Evolutionary conservation across 371 early-diverging fungal genomes (phyloP).

Genomic region (Mortierella polycephala): DNA sequence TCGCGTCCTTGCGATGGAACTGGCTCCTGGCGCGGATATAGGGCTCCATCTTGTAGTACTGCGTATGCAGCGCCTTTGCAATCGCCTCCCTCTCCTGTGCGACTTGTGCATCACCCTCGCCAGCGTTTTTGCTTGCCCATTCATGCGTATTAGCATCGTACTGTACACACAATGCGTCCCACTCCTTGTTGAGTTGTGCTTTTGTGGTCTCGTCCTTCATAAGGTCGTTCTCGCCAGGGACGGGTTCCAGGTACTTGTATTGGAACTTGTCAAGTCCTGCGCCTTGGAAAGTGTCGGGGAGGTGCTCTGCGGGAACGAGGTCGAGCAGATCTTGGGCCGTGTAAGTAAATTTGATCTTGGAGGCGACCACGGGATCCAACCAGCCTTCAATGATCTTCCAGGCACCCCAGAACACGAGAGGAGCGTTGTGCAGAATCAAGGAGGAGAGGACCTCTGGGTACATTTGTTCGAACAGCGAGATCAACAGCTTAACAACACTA

Average conservation of each 20-base stretch:
- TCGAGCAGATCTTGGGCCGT: background rate
- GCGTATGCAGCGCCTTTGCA: conserved; percentile 35
- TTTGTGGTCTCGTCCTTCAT: no score
- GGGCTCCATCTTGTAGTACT: conserved; percentile 52
- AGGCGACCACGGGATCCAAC: conserved; percentile 86
- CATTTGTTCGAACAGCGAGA: no score
- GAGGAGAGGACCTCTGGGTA: conserved; percentile 68
- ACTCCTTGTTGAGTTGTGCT: no score
- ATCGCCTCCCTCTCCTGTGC: conserved; percentile 35
- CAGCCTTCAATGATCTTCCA: conserved; percentile 78
- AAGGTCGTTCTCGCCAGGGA: no score
- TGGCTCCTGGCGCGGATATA: conserved; percentile 55
- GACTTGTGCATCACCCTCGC: background rate
- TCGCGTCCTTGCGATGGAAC: conserved; percentile 50
- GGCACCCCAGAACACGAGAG: conserved; percentile 86
- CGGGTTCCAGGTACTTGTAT: no score
- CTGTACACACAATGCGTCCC: no score
- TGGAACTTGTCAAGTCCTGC: background rate
- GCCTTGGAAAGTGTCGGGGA: conserved; percentile 29
- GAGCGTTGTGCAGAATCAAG: conserved; percentile 82
- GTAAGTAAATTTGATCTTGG: conserved; percentile 80
- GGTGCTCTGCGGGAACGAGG: conserved; percentile 26
- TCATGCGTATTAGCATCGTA: no score
- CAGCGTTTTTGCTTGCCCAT: no score
- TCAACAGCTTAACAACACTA: no score